These are phyloP conservation scores for Blastobotrys indianensis DNA, from an alignment of 1,139 yeast genomes.

Conservation along the genomic window DNA sequence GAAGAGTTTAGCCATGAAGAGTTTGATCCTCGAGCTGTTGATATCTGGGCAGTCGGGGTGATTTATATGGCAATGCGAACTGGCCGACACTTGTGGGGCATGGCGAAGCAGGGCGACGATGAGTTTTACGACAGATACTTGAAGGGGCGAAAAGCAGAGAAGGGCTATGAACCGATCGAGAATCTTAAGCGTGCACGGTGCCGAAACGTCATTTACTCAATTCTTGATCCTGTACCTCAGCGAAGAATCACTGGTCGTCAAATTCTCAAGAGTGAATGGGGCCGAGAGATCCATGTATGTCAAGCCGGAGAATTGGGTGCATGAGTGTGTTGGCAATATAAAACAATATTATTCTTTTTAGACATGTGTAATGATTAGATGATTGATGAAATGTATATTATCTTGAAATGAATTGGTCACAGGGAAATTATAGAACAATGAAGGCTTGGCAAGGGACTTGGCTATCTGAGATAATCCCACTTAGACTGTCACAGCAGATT, in stretches of 20 bases:
- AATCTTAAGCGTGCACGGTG: slow-evolving; percentile 70
- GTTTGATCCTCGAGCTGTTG: slow-evolving; percentile 87
- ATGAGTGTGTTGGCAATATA: neutral
- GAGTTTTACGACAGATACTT: slow-evolving; percentile 72
- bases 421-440: no score
- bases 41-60: slow-evolving; percentile 96
- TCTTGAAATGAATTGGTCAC: neutral
- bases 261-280: slow-evolving; percentile 90
- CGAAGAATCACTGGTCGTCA: slow-evolving; percentile 84
- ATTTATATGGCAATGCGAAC: slow-evolving; percentile 97
- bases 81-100: slow-evolving; percentile 85
- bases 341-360: slow-evolving; percentile 2
- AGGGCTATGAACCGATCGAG: slow-evolving; percentile 90
- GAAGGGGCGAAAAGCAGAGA: slow-evolving; percentile 64
- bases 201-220: slow-evolving; percentile 83
- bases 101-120: slow-evolving; percentile 65
- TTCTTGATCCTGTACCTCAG: slow-evolving; percentile 78
- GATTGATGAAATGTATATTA: neutral
- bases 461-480: no score
- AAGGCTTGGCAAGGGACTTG: no score
- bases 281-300: slow-evolving; percentile 75
- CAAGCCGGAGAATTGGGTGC: slow-evolving; percentile 47
- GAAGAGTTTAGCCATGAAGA: slow-evolving; percentile 70
- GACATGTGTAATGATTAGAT: neutral
- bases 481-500: no score